phyloP scores from a whole-genome alignment of 768 basidiomycete genomes.

The Leccinum boreale region DNA sequence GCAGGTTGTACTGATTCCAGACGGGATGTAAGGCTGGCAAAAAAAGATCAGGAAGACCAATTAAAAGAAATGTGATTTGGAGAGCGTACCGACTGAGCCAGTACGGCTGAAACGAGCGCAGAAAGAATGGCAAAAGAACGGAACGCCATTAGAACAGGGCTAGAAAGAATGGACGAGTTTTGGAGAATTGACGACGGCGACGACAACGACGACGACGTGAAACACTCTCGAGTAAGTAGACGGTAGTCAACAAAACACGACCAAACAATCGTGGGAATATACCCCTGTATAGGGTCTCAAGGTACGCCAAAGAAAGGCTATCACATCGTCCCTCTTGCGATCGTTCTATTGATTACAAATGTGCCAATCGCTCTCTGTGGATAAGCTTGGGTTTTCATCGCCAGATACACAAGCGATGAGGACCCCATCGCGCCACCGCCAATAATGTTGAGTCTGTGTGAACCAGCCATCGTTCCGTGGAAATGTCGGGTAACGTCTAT shows the following conservation, averaged over 20 bases:
- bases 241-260: constrained; percentile 8
- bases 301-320: constrained; percentile 3
- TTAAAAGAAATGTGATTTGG: neutral
- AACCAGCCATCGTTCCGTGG: neutral
- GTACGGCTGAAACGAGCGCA: constrained; percentile 45
- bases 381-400: neutral
- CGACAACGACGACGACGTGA: neutral
- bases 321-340: constrained; percentile 7
- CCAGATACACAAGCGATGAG: neutral
- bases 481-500: neutral
- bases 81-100: constrained; percentile 47
- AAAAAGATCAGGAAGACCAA: constrained; percentile 6
- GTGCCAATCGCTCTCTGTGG: neutral
- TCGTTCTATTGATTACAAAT: neutral
- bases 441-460: neutral
- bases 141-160: constrained; percentile 37
- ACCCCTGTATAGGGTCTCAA: neutral
- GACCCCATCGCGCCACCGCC: neutral
- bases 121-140: constrained; percentile 53
- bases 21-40: constrained; percentile 58
- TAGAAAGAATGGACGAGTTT: constrained; percentile 31
- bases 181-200: neutral
- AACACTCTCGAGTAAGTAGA: neutral
- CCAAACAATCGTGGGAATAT: constrained; percentile 2
- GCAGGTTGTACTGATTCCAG: constrained; percentile 57